Conservation (phyloP, 2,329 filamentous ascomycete species). For the Colletotrichum sp. region DNA sequence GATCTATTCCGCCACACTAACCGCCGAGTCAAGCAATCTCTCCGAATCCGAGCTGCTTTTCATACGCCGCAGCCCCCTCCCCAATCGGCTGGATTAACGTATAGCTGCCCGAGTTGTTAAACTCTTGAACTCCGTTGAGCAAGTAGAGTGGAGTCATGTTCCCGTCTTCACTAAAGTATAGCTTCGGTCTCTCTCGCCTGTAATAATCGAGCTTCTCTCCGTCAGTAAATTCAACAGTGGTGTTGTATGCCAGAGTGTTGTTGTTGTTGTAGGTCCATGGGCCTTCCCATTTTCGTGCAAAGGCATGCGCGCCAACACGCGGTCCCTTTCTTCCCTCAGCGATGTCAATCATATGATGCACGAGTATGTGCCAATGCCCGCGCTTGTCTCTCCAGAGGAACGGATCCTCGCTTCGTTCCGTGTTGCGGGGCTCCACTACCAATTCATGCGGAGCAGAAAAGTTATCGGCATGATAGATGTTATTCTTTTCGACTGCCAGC, state of each 20-base stretch:
- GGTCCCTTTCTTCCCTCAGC: constrained; percentile 32
- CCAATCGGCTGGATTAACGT: constrained; percentile 29
- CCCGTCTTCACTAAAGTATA: constrained; percentile 52
- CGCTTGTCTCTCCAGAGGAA: constrained; percentile 38
- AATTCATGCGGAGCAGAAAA: constrained; percentile 37
- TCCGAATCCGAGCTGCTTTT: not conserved
- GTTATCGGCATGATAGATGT: constrained; percentile 33
- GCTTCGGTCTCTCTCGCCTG: constrained; percentile 51
- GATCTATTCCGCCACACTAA: not conserved
- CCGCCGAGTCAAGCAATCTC: not conserved
- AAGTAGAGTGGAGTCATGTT: constrained; percentile 51
- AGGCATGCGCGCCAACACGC: constrained; percentile 33
- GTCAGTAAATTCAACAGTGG: constrained; percentile 38
- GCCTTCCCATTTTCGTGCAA: constrained; percentile 27
- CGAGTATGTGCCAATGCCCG: constrained; percentile 35
- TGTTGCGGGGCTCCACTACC: constrained; percentile 12
- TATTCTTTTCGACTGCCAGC: constrained; percentile 38
- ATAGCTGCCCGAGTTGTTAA: constrained; percentile 29
- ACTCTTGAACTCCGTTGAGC: constrained; percentile 51
- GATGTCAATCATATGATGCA: constrained; percentile 33
- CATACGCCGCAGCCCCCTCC: not conserved
- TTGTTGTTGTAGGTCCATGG: constrained; percentile 33
- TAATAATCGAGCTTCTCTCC: constrained; percentile 42
- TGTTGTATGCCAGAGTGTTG: constrained; percentile 29
- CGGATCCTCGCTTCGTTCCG: constrained; percentile 30